Conservation (phyloP, 2,329 filamentous ascomycete genomes). For the Arachnomyces sp. region DNA sequence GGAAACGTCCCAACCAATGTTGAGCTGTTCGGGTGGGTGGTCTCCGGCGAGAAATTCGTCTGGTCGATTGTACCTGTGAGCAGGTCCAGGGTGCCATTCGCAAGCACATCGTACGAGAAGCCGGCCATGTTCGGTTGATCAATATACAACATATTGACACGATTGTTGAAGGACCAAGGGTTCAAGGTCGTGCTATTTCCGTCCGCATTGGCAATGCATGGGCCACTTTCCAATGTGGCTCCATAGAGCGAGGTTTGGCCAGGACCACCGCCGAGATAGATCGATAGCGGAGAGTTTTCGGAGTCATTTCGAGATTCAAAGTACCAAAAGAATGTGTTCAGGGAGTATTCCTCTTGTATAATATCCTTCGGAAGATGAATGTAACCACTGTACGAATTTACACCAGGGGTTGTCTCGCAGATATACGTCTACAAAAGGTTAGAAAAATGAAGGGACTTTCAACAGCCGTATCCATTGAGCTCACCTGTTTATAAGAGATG, state of each 20-base stretch:
- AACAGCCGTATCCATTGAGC: too few species aligned
- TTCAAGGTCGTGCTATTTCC: slow-evolving; percentile 47
- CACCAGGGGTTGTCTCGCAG: slow-evolving; percentile 51
- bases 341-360: slow-evolving; percentile 46
- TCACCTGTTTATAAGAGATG: too few species aligned
- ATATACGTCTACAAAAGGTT: slow-evolving; percentile 32
- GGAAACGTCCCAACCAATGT: slow-evolving; percentile 6
- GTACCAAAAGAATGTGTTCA: slow-evolving; percentile 62
- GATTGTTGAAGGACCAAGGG: slow-evolving; percentile 55
- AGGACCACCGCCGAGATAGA: slow-evolving; percentile 58
- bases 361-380: slow-evolving; percentile 48
- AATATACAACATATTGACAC: slow-evolving; percentile 60
- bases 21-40: slow-evolving; percentile 3
- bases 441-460: too few species aligned
- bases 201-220: slow-evolving; percentile 47
- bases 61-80: slow-evolving; percentile 1
- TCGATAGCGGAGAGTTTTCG: slow-evolving; percentile 48
- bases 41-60: neutral
- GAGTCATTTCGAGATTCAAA: slow-evolving; percentile 51
- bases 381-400: slow-evolving; percentile 54
- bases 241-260: slow-evolving; percentile 53
- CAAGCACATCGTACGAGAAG: slow-evolving; percentile 38
- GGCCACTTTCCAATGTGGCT: slow-evolving; percentile 44
- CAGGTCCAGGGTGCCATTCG: slow-evolving; percentile 2
- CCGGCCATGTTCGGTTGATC: slow-evolving; percentile 54